phyloP scores from a whole-genome alignment of 371 early-diverging fungal species.

The Blakeslea trispora region DNA sequence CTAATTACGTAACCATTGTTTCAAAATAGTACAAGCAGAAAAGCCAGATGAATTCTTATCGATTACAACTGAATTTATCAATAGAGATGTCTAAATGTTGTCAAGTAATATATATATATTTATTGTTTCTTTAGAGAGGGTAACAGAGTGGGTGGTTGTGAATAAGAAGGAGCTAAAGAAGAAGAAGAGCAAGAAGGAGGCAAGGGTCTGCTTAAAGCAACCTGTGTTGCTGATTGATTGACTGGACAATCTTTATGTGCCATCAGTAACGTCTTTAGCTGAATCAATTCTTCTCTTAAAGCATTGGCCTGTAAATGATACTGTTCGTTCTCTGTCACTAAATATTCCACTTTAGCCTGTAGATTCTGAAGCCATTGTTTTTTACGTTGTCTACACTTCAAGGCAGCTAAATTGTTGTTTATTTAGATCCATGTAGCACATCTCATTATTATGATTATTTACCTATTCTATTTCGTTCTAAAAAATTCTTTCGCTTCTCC shows the following conservation, averaged over 20 bases:
- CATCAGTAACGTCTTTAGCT: constrained; percentile 55
- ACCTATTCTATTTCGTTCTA: constrained; percentile 85
- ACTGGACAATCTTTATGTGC: constrained; percentile 62
- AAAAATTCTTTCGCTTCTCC: constrained; percentile 75
- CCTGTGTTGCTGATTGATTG: constrained; percentile 9
- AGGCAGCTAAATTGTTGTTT: constrained; percentile 50
- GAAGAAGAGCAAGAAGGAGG: constrained; percentile 12
- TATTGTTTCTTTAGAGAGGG: background rate
- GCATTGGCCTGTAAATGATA: constrained; percentile 43
- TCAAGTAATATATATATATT: too few species aligned
- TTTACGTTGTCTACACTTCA: constrained; percentile 74
- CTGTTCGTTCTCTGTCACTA: constrained; percentile 55
- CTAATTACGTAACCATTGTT: too few species aligned
- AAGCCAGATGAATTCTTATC: constrained; percentile 56
- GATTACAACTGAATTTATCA: constrained; percentile 7
- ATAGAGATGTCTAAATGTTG: too few species aligned
- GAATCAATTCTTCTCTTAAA: constrained; percentile 54
- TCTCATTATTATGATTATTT: too few species aligned
- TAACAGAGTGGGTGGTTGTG: background rate
- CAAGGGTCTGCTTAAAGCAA: constrained; percentile 25
- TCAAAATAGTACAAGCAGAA: constrained; percentile 79
- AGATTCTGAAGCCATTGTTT: constrained; percentile 64
- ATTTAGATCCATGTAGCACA: too few species aligned
- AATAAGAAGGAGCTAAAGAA: constrained; percentile 9
- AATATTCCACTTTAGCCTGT: constrained; percentile 57